These are phyloP conservation scores for Ciborinia camelliae DNA, from an alignment of 2,329 filamentous ascomycete genomes.

Conservation along the genomic window DNA sequence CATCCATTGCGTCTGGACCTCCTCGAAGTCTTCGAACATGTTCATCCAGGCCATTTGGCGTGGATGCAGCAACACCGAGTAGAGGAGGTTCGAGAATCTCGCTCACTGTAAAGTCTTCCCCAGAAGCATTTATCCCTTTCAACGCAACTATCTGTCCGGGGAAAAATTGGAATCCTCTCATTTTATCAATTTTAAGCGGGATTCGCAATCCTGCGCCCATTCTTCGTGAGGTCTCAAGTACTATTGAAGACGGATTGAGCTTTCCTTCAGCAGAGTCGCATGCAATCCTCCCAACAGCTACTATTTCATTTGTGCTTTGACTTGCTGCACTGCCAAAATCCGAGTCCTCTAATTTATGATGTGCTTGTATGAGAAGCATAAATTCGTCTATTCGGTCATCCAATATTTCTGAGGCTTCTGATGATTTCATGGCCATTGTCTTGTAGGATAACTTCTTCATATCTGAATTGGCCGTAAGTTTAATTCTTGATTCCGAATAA, in stretches of 20 bases:
- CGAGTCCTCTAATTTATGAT: slow-evolving; percentile 72
- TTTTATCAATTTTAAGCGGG: slow-evolving; percentile 69
- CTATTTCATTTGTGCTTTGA: slow-evolving; percentile 79
- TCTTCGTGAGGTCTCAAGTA: slow-evolving; percentile 82
- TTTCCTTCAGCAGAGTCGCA: slow-evolving; percentile 84
- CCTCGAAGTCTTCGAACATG: slow-evolving; percentile 68
- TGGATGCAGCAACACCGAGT: slow-evolving; percentile 70
- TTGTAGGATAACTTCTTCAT: slow-evolving; percentile 89
- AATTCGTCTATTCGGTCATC: slow-evolving; percentile 96
- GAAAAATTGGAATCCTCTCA: slow-evolving; percentile 78
- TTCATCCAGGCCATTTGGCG: slow-evolving; percentile 59
- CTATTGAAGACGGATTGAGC: slow-evolving; percentile 78
- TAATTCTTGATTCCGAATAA: slow-evolving; percentile 73
- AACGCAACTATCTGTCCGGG: slow-evolving; percentile 91
- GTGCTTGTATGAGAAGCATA: slow-evolving; percentile 65
- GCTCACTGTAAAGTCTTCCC: slow-evolving; percentile 74
- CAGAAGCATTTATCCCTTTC: slow-evolving; percentile 80
- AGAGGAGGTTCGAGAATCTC: slow-evolving; percentile 74
- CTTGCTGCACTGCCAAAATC: slow-evolving; percentile 84
- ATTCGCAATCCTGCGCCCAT: slow-evolving; percentile 80
- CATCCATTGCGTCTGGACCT: slow-evolving; percentile 59
- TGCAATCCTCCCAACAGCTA: slow-evolving; percentile 88
- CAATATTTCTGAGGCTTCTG: slow-evolving; percentile 86
- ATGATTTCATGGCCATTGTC: slow-evolving; percentile 90
- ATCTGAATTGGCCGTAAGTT: slow-evolving; percentile 81